A percentile compares a stretch with the other conserved stretches of the same genome.
Evolutionary conservation across 805 yeast species (phyloP).

Genomic region (Schwanniomyces polymorphus): DNA sequence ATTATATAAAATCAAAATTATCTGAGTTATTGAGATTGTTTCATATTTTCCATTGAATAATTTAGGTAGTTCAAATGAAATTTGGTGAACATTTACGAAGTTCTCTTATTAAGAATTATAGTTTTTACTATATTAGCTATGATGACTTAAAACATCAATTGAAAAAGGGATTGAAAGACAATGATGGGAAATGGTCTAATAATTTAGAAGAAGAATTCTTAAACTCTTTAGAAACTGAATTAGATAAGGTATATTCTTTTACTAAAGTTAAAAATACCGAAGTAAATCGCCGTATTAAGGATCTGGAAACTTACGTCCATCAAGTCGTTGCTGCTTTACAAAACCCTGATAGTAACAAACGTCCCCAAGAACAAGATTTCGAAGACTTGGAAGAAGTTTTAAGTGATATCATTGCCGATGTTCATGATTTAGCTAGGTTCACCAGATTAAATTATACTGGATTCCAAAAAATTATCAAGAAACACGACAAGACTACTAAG

Average conservation of each 20-base stretch:
- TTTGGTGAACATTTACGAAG: conserved; percentile 92
- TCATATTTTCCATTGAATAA: neutral
- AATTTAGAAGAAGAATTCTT: conserved; percentile 81
- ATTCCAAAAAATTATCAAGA: conserved; percentile 92
- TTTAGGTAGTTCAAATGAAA: conserved; percentile 56
- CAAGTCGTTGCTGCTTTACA: conserved; percentile 56
- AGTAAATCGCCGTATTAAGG: conserved; percentile 80
- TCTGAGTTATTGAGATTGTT: neutral
- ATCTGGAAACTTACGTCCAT: conserved; percentile 70
- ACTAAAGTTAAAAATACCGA: conserved; percentile 87
- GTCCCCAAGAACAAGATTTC: conserved; percentile 43
- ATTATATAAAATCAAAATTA: neutral
- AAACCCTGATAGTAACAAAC: conserved; percentile 23
- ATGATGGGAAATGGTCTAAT: conserved; percentile 67
- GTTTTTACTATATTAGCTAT: conserved; percentile 86
- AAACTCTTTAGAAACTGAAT: conserved; percentile 70
- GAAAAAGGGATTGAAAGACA: conserved; percentile 63
- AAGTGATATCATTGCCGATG: conserved; percentile 89
- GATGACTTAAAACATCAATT: conserved; percentile 86
- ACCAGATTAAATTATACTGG: conserved; percentile 94
- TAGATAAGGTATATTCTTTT: conserved; percentile 91
- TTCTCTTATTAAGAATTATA: conserved; percentile 86
- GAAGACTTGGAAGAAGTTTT: conserved; percentile 45
- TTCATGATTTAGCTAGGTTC: conserved; percentile 93
- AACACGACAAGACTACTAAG: conserved; percentile 87